Base-by-base conservation (phyloP, 1,139 yeast genomes). In the Groenewaldozyma sp. region DNA sequence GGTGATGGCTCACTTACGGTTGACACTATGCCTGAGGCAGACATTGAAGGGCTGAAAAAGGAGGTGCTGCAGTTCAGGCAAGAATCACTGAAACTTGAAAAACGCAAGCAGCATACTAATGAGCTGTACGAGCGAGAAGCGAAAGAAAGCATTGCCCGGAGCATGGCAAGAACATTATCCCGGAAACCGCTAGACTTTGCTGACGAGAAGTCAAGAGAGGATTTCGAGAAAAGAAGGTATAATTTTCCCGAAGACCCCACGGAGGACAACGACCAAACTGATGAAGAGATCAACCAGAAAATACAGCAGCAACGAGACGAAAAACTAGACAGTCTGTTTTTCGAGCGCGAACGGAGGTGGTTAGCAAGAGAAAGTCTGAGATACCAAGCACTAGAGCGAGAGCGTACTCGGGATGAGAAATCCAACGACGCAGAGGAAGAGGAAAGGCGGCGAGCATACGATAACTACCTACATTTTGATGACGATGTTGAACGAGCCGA, bases 21-120 rank as follows among this genome's bases (percentile, higher is more conserved):
- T 14, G 32, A 31, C 16, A 40, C 35, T 3, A 28, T 41, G 14
- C 36, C 38, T 20, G 45, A 49, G 5, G 59, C 54, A 19, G 60
- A 58, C 28, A 46, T 56, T 3, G 58, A 49, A 4, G 45, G 46
- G 17, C 46, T 59, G 20, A 48, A 51, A 28, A 45, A 47, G 26
- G 65, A 61, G 33, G 60, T 61, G 34, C 50, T 51, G 18, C 46
- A 52, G 29, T 61, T 61, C 44, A 41, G 65, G 41, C 51, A 58
- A 27, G 56, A 56, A 18, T 51, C 64, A 2, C 43, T 54, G 41
- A 51, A 39, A 37, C 44, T 40, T 31, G 58, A 49, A 42, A 48
- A 41, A 42, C 46, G 41, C 10, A 45, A 53, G 28, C 38, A 44
- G 6, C 48, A 49, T 11, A 52, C 49, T 28, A 50, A 45, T 28